Evolutionary conservation across 1,284 basidiomycete genomes (phyloP).

Genomic region (Tilletia caries): DNA sequence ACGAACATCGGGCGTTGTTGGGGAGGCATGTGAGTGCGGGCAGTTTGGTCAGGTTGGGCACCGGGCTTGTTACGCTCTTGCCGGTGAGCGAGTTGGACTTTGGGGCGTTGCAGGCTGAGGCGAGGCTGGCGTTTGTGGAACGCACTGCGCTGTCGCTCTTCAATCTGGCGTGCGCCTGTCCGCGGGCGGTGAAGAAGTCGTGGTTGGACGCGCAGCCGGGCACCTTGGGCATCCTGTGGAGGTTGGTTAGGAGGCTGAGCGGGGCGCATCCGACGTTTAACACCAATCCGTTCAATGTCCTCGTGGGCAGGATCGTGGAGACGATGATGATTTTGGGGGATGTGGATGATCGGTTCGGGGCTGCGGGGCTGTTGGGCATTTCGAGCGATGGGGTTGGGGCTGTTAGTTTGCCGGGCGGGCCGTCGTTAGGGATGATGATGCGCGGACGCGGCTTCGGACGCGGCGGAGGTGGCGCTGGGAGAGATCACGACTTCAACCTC

Average conservation of each 20-base stretch:
- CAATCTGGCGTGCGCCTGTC: constrained; percentile 77
- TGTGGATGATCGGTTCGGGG: constrained; percentile 58
- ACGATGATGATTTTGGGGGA: constrained; percentile 80
- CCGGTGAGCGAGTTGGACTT: constrained; percentile 77
- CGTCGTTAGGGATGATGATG: too few relatives aligned
- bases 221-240: constrained; percentile 54
- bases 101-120: constrained; percentile 62
- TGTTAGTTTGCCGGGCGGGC: constrained; percentile 71
- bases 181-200: constrained; percentile 62
- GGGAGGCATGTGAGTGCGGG: constrained; percentile 63
- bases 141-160: constrained; percentile 76
- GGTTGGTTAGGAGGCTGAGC: constrained; percentile 55
- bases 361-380: constrained; percentile 61
- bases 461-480: constrained; percentile 63
- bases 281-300: constrained; percentile 62
- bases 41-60: constrained; percentile 64
- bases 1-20: constrained; percentile 75
- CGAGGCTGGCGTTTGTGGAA: constrained; percentile 76
- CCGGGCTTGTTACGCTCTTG: constrained; percentile 72
- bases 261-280: constrained; percentile 59
- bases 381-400: constrained; percentile 61
- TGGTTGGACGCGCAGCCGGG: constrained; percentile 72
- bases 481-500: background rate
- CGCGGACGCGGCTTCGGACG: constrained; percentile 61
- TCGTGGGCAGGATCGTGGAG: constrained; percentile 74